Conservation (phyloP, 108 stramenopile species). For the Phaeodactylum tricornutum region DNA sequence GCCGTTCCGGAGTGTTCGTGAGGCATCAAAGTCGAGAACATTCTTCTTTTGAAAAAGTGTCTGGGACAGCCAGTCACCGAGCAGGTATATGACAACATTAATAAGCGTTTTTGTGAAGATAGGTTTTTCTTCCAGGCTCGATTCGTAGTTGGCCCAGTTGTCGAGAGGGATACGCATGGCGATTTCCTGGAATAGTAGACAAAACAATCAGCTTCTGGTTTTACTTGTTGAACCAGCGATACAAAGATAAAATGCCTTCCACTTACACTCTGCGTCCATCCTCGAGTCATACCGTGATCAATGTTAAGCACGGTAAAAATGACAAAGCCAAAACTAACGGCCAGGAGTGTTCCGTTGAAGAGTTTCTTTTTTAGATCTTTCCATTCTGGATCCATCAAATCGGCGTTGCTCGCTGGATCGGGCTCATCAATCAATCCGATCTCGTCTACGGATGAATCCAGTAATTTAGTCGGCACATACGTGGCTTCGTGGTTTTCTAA, state of each 20-base stretch:
- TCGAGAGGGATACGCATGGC: conserved; percentile 81
- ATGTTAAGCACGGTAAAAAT: conserved; percentile 66
- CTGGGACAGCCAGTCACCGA: conserved; percentile 93
- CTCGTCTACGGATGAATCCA: too few relatives aligned
- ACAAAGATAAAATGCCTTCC: not conserved
- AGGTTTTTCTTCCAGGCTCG: conserved; percentile 66
- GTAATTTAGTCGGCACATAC: too few relatives aligned
- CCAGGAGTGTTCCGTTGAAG: conserved; percentile 60
- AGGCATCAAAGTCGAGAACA: conserved; percentile 80
- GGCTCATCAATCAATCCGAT: too few relatives aligned
- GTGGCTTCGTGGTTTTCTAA: too few relatives aligned
- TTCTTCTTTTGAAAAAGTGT: conserved; percentile 75
- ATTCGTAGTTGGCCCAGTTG: conserved; percentile 83
- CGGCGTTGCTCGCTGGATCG: too few relatives aligned
- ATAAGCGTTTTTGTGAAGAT: conserved; percentile 89
- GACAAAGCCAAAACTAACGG: conserved; percentile 60
- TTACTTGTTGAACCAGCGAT: not conserved
- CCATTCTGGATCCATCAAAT: too few relatives aligned
- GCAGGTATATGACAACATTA: conserved; percentile 88
- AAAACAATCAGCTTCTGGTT: not conserved
- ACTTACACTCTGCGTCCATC: conserved; percentile 49
- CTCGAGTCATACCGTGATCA: conserved; percentile 77
- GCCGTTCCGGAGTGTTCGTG: conserved; percentile 78
- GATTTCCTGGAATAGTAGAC: conserved; percentile 29
- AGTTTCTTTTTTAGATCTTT: conserved; percentile 40